These are phyloP conservation scores for Stipa capillata DNA, from an alignment of 176 grass and related monocot species.

Conservation along the genomic window DNA sequence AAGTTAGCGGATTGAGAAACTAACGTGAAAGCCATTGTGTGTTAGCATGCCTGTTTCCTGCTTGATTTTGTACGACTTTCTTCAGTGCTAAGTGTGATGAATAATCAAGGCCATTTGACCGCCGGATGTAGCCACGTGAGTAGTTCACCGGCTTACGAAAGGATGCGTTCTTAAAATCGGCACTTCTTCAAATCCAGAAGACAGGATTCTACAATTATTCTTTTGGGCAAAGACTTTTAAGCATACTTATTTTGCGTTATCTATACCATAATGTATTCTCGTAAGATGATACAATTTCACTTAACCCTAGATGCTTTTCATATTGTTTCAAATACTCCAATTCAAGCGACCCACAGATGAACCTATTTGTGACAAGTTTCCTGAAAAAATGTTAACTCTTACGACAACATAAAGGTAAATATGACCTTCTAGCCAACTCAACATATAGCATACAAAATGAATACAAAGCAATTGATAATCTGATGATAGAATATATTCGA, in stretches of 20 bases:
- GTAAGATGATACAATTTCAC: neutral
- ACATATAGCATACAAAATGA: slow-evolving; percentile 1
- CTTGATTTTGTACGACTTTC: neutral
- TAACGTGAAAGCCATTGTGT: neutral
- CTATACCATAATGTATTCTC: neutral
- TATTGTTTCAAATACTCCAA: neutral
- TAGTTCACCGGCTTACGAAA: neutral
- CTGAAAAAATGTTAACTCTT: neutral
- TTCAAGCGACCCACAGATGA: neutral
- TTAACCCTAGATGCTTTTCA: neutral
- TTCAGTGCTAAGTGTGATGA: neutral
- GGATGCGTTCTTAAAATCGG: neutral
- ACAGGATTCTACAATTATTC: neutral
- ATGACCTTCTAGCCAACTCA: neutral
- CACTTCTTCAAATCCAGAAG: neutral
- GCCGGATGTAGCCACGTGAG: neutral
- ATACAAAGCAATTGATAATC: neutral
- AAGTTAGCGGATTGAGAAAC: neutral
- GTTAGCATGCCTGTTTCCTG: too few relatives aligned
- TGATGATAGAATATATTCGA: neutral
- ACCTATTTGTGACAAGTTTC: neutral
- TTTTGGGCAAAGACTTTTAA: neutral
- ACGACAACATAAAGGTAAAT: neutral
- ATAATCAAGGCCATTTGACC: neutral
- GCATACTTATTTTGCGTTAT: neutral